phyloP scores from a whole-genome alignment of 1,139 yeast genomes.

The Diutina sp. region DNA sequence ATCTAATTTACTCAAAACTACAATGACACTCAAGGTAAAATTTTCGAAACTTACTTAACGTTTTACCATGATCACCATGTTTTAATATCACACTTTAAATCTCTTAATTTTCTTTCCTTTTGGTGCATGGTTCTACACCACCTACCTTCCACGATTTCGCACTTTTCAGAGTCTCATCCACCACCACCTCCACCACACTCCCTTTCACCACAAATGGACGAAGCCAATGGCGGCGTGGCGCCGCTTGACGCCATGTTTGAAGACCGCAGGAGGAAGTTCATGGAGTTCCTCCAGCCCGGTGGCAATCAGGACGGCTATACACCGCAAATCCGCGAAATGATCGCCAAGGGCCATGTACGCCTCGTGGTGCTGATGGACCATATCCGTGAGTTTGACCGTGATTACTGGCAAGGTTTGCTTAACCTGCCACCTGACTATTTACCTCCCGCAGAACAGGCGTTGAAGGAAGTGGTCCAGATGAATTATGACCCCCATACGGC shows the following conservation, averaged over 20 bases:
- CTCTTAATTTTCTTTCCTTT: no score
- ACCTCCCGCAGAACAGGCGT: constrained; percentile 84
- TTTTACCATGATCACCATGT: no score
- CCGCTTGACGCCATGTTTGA: constrained; percentile 2
- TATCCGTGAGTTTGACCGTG: constrained; percentile 69
- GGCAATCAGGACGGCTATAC: background rate
- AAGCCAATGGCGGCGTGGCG: background rate
- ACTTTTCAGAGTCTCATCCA: background rate
- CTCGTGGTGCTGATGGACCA: constrained; percentile 76
- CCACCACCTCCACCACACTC: no score
- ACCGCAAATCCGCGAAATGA: constrained; percentile 30
- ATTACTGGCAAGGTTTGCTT: constrained; percentile 69
- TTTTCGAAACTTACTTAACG: no score
- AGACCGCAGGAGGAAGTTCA: background rate
- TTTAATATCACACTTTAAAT: no score
- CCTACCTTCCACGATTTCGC: background rate
- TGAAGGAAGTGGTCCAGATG: constrained; percentile 68
- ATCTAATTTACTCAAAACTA: no score
- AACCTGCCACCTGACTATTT: constrained; percentile 71
- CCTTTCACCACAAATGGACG: background rate
- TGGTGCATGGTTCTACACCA: background rate
- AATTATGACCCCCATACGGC: constrained; percentile 45
- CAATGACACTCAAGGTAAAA: no score
- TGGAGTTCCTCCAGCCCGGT: background rate
- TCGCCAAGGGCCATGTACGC: constrained; percentile 52